Evolutionary conservation across 768 basidiomycete species (phyloP), one percentile per base, ranked within the genome.

Genomic region (Russula emetica): DNA sequence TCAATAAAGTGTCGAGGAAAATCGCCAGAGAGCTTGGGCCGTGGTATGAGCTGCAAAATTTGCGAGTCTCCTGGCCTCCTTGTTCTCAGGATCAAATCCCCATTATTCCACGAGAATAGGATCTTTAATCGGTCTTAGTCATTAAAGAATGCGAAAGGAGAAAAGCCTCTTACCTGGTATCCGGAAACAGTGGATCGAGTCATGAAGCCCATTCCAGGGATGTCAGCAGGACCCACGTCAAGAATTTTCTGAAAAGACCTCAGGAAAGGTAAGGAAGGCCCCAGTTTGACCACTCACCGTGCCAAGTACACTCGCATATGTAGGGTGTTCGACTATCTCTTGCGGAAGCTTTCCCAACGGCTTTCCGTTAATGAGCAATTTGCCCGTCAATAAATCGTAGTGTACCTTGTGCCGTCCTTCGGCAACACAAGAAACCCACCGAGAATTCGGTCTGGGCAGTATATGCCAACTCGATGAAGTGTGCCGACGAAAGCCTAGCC

Each of bases 341-440:
- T 47, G 32, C 0, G 81, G 78, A 16, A 82, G 73, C 26, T 72
- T 74, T 20, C 78, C 76, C 10, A 78, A 60, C 1, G 76, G 72
- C 61, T 74, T 74, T 8, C 80, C 81, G 13, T 78, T 69, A 11
- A 83, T 72, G 20, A 81, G 71, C 1, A 83, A 69, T 26, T 68
- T 55, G 14, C 80, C 81, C 20, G 73, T 67, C 3, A 82, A 63
- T 1, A 82, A 38, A 59, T 83, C 76, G 22, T 79, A 70, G 54
- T 76, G 73, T 7, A 82, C 54, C 1, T 44, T n/a, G 5, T 56
- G 44, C 9, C 30, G 50, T 2, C 60, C 49, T 55, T 50, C 26
- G 7, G 55, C 42, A 11, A n/a, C 7, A 20, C 60, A 50, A 11
- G 26, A 28, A 7, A 61, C 28, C 63, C 53, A 61, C 14, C 60